Percentiles rank a stretch among this genome's conserved stretches.
phyloP scores from a whole-genome alignment of 176 grass and related monocot genomes.

The sorghum (Sorghum bicolor) region DNA sequence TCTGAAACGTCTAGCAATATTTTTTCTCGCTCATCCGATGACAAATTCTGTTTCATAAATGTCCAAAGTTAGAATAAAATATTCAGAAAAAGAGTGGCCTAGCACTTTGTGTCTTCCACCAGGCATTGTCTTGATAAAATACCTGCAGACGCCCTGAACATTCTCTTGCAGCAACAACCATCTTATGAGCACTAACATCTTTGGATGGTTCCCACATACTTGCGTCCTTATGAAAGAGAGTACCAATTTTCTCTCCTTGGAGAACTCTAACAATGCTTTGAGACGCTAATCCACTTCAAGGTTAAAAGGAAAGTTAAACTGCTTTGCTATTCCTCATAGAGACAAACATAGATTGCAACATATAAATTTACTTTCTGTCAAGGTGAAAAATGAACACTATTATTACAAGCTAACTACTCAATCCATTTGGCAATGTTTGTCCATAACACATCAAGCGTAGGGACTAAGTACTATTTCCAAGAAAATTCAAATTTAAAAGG shows the following conservation, averaged over 20 bases:
- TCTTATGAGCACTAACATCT: slow-evolving; percentile 56
- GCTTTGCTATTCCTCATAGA: background rate
- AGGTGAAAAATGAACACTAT: background rate
- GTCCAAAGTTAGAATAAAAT: too few species aligned
- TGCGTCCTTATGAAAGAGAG: slow-evolving; percentile 81
- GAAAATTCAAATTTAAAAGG: background rate
- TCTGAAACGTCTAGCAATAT: too few species aligned
- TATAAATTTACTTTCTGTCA: background rate
- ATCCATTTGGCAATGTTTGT: background rate
- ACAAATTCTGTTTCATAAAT: too few species aligned
- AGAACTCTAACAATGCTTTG: slow-evolving; percentile 87
- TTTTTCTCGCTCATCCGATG: too few species aligned
- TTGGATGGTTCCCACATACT: slow-evolving; percentile 53
- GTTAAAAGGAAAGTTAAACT: slow-evolving; percentile 15
- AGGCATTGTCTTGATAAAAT: too few species aligned
- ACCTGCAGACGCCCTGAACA: slow-evolving; percentile 26
- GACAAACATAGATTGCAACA: background rate
- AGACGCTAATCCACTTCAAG: slow-evolving; percentile 71
- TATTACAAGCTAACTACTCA: background rate
- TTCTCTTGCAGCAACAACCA: slow-evolving; percentile 86
- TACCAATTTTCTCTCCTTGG: slow-evolving; percentile 86
- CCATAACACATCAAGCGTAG: background rate
- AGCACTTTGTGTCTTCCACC: too few species aligned
- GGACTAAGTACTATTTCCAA: background rate
- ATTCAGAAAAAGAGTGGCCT: too few species aligned